Base-by-base conservation (phyloP, 306 rosid genomes). In the Gillenia trifoliata region DNA sequence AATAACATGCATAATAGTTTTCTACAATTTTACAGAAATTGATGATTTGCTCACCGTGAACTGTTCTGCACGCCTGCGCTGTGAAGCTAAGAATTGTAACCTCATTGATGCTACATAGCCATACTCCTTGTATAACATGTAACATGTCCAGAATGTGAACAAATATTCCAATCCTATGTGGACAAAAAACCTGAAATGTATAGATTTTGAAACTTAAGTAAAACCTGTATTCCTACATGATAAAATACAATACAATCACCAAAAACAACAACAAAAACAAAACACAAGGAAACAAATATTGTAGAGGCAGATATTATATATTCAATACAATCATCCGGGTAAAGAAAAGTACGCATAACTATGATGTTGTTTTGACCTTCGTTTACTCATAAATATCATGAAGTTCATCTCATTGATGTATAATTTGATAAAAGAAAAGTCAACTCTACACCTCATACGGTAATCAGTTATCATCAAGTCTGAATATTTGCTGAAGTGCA, bases 141-240 rank as follows among this genome's bases (percentile, higher is more conserved):
- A 90, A 71, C 98, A 90, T 79, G 73, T 87, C 97, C 98, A 92
- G 76, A 77, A 38, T 36, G 98, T 92, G 86, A 95, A 90, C 84
- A 88, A 65, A 79, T 92, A 95, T 81, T 92, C 93, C 89, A 95
- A 82, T 70, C 81, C 96, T 76, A 95, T 92, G 86, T 87, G 99
- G 82, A 82, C 83, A 70, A 95, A 95, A 75, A 95, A 95, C 86
- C 93, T 92, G 96, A 71, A 86, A 88, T 74, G 40, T 34, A 78
- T 56, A 50, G 17, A 28, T 13, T 5, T 52, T 13, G 56, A 64
- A 66, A 66, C 70, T 25, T 61, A 25, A n/a, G 49, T 47, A 67
- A 40, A 79, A 12, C 15, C 3, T 23, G 20, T 54, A 29, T 20
- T 45, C 11, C 1, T 25, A 33, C 7, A 25, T 4, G 20, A 54